Base-by-base conservation (phyloP, 345 rosid genomes). In the Ceriops zippeliana region DNA sequence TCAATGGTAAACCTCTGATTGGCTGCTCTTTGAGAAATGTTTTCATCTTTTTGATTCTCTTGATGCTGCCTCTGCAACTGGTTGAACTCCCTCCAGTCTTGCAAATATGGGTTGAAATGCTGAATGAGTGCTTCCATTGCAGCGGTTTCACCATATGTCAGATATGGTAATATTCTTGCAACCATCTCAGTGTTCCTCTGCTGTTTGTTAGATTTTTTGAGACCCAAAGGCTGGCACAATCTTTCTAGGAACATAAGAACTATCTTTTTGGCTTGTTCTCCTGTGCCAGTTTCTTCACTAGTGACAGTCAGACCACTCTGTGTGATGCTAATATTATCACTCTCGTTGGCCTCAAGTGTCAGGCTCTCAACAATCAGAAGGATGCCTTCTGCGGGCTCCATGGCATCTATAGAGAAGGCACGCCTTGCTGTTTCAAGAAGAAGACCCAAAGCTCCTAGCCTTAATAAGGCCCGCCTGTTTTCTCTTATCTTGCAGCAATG, bases 121-220 rank as follows among this genome's bases (percentile, higher is more conserved):
- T 90, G 89, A 80, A 91, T 84, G 27, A 95, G 93, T 47, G 93
- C 96, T 81, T 90, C 96, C 98, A 91, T 95, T 3, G 99, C 99
- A 73, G 93, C 97, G 73, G 99, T 90, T 83, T 95, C 98, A 80
- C 99, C 99, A 76, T 95, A 95, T 64, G 99, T 95, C 77, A 95
- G 82, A 78, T 90, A 91, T 5, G 99, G 99, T 81, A 95, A 84
- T 70, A 95, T 95, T 82, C 98, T 86, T 32, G 99, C 99, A 68
- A 95, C 99, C 97, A 92, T 95, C 85, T 95, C 99, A 19, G 99
- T 87, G 82, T 95, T 91, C 84, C 98, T 86, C 78, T 90, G 99
- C 73, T 91, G 99, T 75, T 95, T 95, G 83, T 85, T 95, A 26
- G 99, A 95, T 78, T 95, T 92, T 76, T 89, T 95, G 71, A 80